Conservation (phyloP, 2,329 filamentous ascomycete genomes). For the Corniculantispora saksenae region DNA sequence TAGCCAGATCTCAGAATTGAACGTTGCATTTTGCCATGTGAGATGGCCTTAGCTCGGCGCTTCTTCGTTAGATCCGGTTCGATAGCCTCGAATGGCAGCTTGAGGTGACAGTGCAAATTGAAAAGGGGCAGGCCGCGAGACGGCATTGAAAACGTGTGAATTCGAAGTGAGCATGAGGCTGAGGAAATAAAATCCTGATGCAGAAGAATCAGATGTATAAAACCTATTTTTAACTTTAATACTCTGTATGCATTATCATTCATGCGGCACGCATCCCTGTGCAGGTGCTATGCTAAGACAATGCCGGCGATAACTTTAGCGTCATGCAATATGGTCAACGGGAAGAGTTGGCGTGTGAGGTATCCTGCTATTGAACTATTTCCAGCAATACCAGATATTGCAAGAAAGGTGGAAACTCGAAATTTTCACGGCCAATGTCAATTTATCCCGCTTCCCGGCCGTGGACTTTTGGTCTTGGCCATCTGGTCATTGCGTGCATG, state of each 20-base stretch:
- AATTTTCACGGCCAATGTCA: too few relatives aligned
- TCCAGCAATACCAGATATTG: too few relatives aligned
- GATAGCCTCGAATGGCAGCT: background rate
- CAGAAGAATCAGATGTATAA: background rate
- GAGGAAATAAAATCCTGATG: background rate
- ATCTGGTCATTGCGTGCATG: constrained; percentile 8
- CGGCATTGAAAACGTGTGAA: background rate
- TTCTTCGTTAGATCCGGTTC: background rate
- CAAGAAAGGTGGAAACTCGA: too few relatives aligned
- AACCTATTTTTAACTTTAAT: background rate
- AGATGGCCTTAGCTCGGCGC: background rate
- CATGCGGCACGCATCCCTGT: too few relatives aligned
- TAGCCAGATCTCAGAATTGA: background rate
- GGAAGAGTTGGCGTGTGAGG: too few relatives aligned
- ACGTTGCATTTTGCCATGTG: background rate
- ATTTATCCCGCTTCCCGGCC: too few relatives aligned
- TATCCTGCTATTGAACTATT: too few relatives aligned
- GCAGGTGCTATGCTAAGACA: too few relatives aligned
- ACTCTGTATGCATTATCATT: too few relatives aligned
- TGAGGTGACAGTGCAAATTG: background rate
- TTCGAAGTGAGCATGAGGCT: background rate
- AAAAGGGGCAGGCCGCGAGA: background rate
- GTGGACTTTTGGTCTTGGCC: background rate
- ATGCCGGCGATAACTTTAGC: too few relatives aligned
- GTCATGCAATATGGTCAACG: too few relatives aligned